Base-by-base conservation (phyloP, 2,329 filamentous ascomycete genomes). In the Sporothrix luriei region DNA sequence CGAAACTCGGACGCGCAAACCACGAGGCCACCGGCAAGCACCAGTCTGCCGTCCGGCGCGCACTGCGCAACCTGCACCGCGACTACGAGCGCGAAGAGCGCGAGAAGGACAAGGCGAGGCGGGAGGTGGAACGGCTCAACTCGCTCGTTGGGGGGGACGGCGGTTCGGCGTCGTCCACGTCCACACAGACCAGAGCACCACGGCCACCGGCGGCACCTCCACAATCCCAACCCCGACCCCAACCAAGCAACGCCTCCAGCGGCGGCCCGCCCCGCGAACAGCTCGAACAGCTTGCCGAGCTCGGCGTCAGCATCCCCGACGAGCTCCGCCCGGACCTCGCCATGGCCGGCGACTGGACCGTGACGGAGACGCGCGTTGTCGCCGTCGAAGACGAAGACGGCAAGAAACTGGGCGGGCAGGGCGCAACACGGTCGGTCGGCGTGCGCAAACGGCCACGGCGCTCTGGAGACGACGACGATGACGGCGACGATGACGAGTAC, bases 21-120 rank as follows among this genome's bases (percentile, higher is more conserved):
- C 94, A 97, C 81, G 94, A 97, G 80, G 87, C 91, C 33, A 97
- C 92, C 0, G 90, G 83, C 16, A 93, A 90, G 78, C 94, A 97
- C 79, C 93, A 97, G 81, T 87, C 88, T 76, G 90, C 87, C 73
- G 87, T 98, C 71, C 96, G 97, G 81, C 92, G 94, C 68, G 95
- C 94, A 74, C 85, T 99, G 10, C 91, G 94, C 73, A 91, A 96
- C 72, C 85, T 99, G 9, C 94, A 98, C 81, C 91, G 91, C 74
- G 87, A 86, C 69, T 91, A 96, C 78, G 93, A 97, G 76, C 87
- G 88, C 68, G 88, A 94, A 73, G 88, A 92, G 76, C 88, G 91
- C 68, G 92, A 97, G 6, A 91, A 92, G 77, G 91, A 96, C 69
- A 85, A 88, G 48, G 94, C 93, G 1, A 91, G 91, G 76, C 88